phyloP scores from a whole-genome alignment of 2,329 filamentous ascomycete species.

The Neofusicoccum cordaticola region DNA sequence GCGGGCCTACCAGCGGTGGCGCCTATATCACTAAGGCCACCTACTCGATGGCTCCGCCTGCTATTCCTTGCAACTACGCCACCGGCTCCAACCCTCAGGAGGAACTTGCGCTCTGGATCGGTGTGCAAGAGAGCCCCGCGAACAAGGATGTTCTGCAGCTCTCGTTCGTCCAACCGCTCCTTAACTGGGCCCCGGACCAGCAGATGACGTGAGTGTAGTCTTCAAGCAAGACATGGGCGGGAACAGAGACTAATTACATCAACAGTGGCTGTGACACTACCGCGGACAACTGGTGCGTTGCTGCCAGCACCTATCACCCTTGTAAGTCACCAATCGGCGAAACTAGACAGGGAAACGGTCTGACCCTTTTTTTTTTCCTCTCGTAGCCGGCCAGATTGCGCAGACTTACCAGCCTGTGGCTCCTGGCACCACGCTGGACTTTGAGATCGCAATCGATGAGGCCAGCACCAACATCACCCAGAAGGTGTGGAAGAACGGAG shows the following conservation, averaged over 20 bases:
- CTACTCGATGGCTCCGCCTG: conserved; percentile 15
- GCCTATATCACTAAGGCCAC: conserved; percentile 20
- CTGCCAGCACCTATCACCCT: conserved; percentile 18
- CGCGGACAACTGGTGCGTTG: conserved; percentile 18
- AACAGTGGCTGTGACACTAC: conserved; percentile 5
- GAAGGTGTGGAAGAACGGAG: conserved; percentile 15
- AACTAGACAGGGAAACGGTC: no score
- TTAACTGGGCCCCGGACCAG: conserved; percentile 15
- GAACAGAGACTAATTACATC: neutral
- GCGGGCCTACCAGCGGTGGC: conserved; percentile 17
- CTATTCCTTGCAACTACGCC: conserved; percentile 8
- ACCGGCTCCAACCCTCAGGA: neutral
- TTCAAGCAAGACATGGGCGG: neutral
- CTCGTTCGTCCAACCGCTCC: conserved; percentile 18
- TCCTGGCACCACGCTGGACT: conserved; percentile 2
- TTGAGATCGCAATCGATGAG: conserved; percentile 6
- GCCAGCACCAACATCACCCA: conserved; percentile 16
- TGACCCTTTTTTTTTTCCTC: no score
- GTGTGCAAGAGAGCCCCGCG: conserved; percentile 12
- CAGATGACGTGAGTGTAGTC: neutral
- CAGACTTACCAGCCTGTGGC: neutral
- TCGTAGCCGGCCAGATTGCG: neutral
- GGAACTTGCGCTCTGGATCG: conserved; percentile 17
- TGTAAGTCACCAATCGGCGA: neutral
- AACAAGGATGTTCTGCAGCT: conserved; percentile 13